These are phyloP conservation scores for Diaporthe ilicicola DNA, from an alignment of 2,329 filamentous ascomycete genomes.

Conservation along the genomic window DNA sequence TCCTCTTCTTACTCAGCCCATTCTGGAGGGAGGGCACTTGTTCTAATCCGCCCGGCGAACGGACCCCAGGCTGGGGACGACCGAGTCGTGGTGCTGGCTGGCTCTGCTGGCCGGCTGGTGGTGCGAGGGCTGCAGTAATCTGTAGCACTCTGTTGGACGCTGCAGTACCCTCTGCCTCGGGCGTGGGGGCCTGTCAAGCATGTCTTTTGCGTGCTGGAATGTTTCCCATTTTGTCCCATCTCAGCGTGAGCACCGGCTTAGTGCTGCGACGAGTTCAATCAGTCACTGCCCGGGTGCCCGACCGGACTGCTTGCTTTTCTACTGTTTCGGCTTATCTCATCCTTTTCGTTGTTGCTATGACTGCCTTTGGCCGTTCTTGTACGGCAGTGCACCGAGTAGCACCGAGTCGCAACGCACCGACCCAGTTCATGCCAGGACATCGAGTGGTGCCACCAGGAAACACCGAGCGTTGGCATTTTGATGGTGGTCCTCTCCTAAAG, in stretches of 20 bases:
- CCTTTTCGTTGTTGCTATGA: not conserved
- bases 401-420: not conserved
- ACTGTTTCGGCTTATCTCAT: not conserved
- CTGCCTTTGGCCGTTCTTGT: constrained; percentile 1
- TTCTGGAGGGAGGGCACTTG: not conserved
- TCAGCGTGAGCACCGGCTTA: constrained; percentile 3
- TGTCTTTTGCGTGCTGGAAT: not conserved
- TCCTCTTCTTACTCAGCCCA: constrained; percentile 3
- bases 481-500: not conserved
- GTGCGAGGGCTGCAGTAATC: not conserved
- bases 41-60: constrained; percentile 7
- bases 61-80: constrained; percentile 23
- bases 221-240: not conserved
- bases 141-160: not conserved
- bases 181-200: not conserved
- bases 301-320: constrained; percentile 5
- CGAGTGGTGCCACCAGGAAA: constrained; percentile 1
- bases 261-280: not conserved
- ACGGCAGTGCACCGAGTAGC: not conserved
- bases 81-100: constrained; percentile 1
- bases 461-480: not conserved
- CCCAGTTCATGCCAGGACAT: constrained; percentile 1
- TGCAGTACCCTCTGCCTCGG: not conserved
- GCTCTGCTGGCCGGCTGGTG: not conserved
- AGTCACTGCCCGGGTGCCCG: constrained; percentile 18